Conservation (phyloP, 805 yeast genomes). For the Candida easanensis region DNA sequence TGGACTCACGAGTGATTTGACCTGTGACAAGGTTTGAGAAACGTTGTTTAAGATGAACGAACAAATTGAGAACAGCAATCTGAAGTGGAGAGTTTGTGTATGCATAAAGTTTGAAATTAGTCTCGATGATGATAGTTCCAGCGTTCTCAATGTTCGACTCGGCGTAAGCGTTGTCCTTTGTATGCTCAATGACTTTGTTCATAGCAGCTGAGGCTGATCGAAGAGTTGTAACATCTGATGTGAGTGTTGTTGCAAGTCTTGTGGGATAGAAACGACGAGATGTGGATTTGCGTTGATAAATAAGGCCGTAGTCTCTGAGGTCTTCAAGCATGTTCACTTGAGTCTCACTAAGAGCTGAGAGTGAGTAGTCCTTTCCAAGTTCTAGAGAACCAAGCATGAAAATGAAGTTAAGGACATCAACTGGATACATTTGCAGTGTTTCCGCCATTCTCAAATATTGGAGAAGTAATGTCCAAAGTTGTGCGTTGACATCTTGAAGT, state of each 20-base stretch:
- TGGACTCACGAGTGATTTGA: conserved; percentile 87
- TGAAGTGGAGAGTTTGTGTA: conserved; percentile 93
- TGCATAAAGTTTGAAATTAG: conserved; percentile 90
- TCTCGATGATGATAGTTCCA: conserved; percentile 86
- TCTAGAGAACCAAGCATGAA: conserved; percentile 93
- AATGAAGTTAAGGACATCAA: conserved; percentile 89
- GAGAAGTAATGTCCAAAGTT: conserved; percentile 86
- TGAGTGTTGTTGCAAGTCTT: conserved; percentile 80
- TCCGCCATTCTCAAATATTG: conserved; percentile 87
- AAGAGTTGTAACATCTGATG: conserved; percentile 75
- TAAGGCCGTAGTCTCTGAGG: conserved; percentile 85
- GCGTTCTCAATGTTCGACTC: conserved; percentile 27
- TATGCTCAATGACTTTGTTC: conserved; percentile 55
- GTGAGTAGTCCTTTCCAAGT: conserved; percentile 81
- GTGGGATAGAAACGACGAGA: conserved; percentile 83
- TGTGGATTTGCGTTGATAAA: conserved; percentile 61
- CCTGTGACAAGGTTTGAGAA: conserved; percentile 94
- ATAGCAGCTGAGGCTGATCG: conserved; percentile 74
- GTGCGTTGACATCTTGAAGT: conserved; percentile 88
- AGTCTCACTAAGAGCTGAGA: conserved; percentile 67
- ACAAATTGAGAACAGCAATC: conserved; percentile 85
- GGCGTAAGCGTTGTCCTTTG: conserved; percentile 22
- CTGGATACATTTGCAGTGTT: conserved; percentile 87
- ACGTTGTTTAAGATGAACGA: conserved; percentile 80
- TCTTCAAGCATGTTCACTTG: conserved; percentile 87